Conservation (phyloP, 345 rosid genomes). For the Barbarea vulgaris region DNA sequence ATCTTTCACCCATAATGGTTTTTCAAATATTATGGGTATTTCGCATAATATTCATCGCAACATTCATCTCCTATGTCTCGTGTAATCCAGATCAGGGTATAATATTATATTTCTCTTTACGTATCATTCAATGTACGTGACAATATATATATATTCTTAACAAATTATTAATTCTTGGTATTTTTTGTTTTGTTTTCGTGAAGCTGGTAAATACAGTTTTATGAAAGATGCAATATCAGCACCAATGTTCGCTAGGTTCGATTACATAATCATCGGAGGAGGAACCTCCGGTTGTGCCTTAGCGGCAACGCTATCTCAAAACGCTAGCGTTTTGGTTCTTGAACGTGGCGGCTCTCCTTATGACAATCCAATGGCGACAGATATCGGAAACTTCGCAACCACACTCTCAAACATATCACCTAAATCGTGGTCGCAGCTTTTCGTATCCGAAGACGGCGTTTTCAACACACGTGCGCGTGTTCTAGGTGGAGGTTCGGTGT, state of each 20-base stretch:
- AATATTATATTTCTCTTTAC: neutral
- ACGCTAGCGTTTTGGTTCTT: conserved; percentile 64
- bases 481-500: conserved; percentile 80
- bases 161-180: neutral
- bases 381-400: conserved; percentile 47
- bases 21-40: conserved; percentile 27
- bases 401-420: conserved; percentile 54
- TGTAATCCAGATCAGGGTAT: conserved; percentile 53
- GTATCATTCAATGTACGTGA: neutral
- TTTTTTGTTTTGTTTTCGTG: neutral
- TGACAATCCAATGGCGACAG: conserved; percentile 47
- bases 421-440: conserved; percentile 59
- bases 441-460: conserved; percentile 80
- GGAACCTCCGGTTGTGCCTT: conserved; percentile 87
- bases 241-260: conserved; percentile 49
- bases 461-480: conserved; percentile 77
- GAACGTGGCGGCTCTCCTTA: conserved; percentile 86
- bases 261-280: conserved; percentile 83
- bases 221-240: conserved; percentile 64
- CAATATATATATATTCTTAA: neutral
- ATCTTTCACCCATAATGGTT: conserved; percentile 37
- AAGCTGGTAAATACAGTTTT: conserved; percentile 62
- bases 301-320: conserved; percentile 72
- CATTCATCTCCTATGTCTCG: conserved; percentile 41
- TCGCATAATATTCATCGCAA: conserved; percentile 33